Conservation (phyloP, 1,139 yeast species). For the Pichia sp. region DNA sequence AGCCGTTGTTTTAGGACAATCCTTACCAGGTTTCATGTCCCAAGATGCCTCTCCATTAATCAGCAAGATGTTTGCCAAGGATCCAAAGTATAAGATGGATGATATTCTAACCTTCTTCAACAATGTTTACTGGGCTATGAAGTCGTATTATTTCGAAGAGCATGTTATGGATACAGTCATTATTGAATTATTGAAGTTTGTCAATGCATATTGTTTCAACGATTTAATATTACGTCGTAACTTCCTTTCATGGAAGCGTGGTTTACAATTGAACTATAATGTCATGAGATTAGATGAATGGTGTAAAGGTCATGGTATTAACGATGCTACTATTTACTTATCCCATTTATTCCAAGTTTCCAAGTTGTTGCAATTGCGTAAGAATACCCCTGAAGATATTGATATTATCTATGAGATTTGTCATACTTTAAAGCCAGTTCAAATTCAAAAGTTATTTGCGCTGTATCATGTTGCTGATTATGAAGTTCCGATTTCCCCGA, state of each 20-base stretch:
- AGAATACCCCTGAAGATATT: constrained; percentile 87
- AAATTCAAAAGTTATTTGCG: constrained; percentile 86
- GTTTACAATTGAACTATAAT: constrained; percentile 93
- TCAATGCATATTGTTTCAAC: constrained; percentile 94
- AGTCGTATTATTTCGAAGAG: constrained; percentile 82
- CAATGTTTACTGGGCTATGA: constrained; percentile 92
- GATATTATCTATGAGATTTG: constrained; percentile 94
- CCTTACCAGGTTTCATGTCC: constrained; percentile 94
- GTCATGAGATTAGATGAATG: constrained; percentile 97
- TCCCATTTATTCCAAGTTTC: constrained; percentile 93
- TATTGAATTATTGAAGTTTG: constrained; percentile 77
- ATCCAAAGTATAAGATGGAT: constrained; percentile 86
- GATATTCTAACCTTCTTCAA: constrained; percentile 89
- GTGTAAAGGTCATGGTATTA: constrained; percentile 94
- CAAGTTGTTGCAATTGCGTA: constrained; percentile 87
- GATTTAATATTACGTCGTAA: constrained; percentile 94
- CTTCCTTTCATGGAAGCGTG: constrained; percentile 97
- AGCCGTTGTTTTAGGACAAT: constrained; percentile 92
- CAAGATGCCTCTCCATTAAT: constrained; percentile 85
- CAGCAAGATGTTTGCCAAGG: constrained; percentile 68
- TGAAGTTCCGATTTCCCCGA: constrained; percentile 89
- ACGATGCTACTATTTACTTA: constrained; percentile 85
- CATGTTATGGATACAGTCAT: constrained; percentile 86
- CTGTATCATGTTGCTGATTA: constrained; percentile 94
- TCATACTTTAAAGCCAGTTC: constrained; percentile 90